Percentiles rank a stretch among this genome's conserved stretches.
Conservation (phyloP, 805 yeast genomes). For the Dipodascopsis tothii region DNA sequence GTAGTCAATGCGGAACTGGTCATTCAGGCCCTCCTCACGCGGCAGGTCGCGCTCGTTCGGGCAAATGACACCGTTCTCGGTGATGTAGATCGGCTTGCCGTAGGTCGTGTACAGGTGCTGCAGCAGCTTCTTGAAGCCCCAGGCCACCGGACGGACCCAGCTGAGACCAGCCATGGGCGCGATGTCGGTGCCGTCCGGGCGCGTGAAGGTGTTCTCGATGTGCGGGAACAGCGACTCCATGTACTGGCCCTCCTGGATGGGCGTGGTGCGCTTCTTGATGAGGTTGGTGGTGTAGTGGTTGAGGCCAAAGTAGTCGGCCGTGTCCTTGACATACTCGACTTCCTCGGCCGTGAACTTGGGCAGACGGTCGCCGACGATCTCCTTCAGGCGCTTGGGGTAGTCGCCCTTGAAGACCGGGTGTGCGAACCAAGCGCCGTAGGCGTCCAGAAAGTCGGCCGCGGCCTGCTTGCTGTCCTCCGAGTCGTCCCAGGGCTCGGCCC, state of each 20-base stretch:
- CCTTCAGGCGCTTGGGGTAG: constrained; percentile 28
- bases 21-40: constrained; percentile 29
- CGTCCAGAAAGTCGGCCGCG: constrained; percentile 28
- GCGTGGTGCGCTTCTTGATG: neutral
- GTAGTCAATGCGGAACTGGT: constrained; percentile 31
- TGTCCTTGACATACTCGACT: constrained; percentile 25
- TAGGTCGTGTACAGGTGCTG: constrained; percentile 26
- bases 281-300: constrained; percentile 7
- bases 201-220: constrained; percentile 27
- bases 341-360: constrained; percentile 29
- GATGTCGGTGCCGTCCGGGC: constrained; percentile 21
- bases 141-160: constrained; percentile 22
- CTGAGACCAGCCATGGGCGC: constrained; percentile 31
- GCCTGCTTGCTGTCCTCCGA: constrained; percentile 28
- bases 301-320: constrained; percentile 30
- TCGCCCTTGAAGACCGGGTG: constrained; percentile 33
- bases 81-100: constrained; percentile 29
- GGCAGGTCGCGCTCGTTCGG: constrained; percentile 30
- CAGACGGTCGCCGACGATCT: constrained; percentile 23
- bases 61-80: constrained; percentile 35
- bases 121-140: constrained; percentile 28
- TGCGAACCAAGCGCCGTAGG: constrained; percentile 28
- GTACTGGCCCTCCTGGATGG: constrained; percentile 30
- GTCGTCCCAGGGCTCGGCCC: constrained; percentile 28
- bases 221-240: no score